Evolutionary conservation across 805 yeast species (phyloP).

Genomic region (Brettanomyces sp.): DNA sequence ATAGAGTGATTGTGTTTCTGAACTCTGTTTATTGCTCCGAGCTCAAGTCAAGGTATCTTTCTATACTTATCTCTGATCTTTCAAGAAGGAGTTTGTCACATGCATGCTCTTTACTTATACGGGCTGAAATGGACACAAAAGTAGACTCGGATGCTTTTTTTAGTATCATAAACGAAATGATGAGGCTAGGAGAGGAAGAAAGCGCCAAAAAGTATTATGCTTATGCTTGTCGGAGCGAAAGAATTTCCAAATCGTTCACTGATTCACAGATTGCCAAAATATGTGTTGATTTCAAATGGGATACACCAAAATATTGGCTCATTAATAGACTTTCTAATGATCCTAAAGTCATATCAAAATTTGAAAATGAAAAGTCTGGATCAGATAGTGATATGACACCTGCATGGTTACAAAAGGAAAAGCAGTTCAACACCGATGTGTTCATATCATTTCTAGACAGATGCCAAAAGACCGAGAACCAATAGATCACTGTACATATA

Average conservation of each 20-base stretch:
- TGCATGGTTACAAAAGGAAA: no score
- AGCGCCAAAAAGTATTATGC: conserved; percentile 11
- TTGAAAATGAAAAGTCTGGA: no score
- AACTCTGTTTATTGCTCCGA: not conserved
- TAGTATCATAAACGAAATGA: conserved; percentile 9
- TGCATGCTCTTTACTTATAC: not conserved
- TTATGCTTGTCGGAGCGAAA: not conserved
- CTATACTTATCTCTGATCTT: not conserved
- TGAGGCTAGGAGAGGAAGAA: conserved; percentile 11
- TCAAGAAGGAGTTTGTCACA: not conserved
- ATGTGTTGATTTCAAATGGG: conserved; percentile 12
- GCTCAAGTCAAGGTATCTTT: not conserved
- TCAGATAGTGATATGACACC: no score
- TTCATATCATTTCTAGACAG: no score
- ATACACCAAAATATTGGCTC: conserved; percentile 4
- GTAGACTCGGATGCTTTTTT: conserved; percentile 7
- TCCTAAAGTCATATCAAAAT: no score
- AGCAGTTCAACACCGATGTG: no score
- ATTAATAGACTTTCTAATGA: not conserved
- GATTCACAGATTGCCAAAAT: conserved; percentile 1
- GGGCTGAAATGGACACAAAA: conserved; percentile 2
- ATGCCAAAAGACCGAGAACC: no score
- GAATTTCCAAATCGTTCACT: not conserved
- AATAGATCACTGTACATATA: no score
- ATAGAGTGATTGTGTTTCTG: not conserved